Evolutionary conservation across 495 filamentous ascomycete genomes (phyloP).

Genomic region (Trichoderma gamsii): DNA sequence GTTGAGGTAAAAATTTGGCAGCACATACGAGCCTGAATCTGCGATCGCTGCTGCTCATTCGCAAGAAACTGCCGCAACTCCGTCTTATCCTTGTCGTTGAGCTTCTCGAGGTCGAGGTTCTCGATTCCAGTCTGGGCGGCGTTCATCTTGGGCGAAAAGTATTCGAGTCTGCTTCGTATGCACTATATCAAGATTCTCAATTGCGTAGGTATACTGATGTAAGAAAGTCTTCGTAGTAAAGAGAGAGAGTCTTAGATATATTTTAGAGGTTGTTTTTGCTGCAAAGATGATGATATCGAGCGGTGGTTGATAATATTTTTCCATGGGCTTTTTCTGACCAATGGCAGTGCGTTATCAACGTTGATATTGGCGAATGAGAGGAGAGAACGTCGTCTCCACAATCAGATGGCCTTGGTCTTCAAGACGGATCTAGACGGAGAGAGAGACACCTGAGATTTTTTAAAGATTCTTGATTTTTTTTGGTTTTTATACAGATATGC

Average conservation of each 20-base stretch:
- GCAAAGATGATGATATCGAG: background rate
- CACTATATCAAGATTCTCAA: no score
- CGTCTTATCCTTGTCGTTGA: conserved; percentile 74
- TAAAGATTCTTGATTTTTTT: background rate
- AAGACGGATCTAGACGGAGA: no score
- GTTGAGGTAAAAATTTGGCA: background rate
- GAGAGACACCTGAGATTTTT: no score
- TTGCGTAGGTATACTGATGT: no score
- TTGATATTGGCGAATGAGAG: background rate
- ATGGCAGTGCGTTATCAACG: background rate
- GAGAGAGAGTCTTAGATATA: background rate
- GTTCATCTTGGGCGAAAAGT: conserved; percentile 33
- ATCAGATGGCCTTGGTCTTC: background rate
- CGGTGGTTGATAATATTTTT: conserved; percentile 15
- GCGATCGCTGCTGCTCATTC: conserved; percentile 74
- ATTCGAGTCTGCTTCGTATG: background rate
- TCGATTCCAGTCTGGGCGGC: conserved; percentile 25
- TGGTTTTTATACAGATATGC: background rate
- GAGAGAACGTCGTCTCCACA: background rate
- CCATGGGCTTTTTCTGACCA: conserved; percentile 11
- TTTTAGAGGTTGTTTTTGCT: background rate
- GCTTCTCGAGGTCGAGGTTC: conserved; percentile 57
- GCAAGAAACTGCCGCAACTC: conserved; percentile 77
- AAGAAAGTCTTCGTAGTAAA: background rate
- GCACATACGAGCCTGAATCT: conserved; percentile 70